Evolutionary conservation across 495 filamentous ascomycete species (phyloP), one percentile per base, ranked within the genome.

Genomic region (Neohortaea acidophila): DNA sequence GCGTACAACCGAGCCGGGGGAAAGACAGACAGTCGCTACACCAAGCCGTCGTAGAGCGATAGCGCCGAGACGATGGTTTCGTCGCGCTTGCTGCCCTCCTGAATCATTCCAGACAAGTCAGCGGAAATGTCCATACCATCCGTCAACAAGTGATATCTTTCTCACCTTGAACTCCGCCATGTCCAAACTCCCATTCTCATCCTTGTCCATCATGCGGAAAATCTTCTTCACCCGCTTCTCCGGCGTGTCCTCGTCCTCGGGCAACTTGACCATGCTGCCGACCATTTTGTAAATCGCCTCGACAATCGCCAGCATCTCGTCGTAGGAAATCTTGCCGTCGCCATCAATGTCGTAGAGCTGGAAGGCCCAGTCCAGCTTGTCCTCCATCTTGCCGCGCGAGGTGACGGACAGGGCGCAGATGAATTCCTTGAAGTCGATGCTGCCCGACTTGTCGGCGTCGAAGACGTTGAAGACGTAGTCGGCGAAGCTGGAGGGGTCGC

Each of bases 221-320:
- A 97, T 97, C 67, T 97, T 97, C 55, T 68, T 74, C 20, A 97
- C 89, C 33, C 91, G 82, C 68, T 97, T 97, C 65, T 97, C 85
- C 15, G 89, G 89, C 38, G 89, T 97, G 62, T 96, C 87, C 63
- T 97, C 89, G 61, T 97, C 89, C 58, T 93, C 83, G 26, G 91
- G 91, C 20, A 97, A 70, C 60, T 96, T 96, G 55, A 96, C 89
- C 89, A 97, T 97, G 9, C 85, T 92, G 42, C 89, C 89, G 61
- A 97, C 89, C 89, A 97, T 96, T 66, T 97, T 97, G 63, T 97
- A 97, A 47, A 97, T 97, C 37, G 89, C 89, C 66, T 97, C 87
- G 17, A 97, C 89, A 54, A 97, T 97, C 52, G 80, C 76, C 47
- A 97, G 67, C 89, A 97, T 97, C 68, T 97, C 89, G 39, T 94